Evolutionary conservation across 2,329 filamentous ascomycete genomes (phyloP), one percentile per base, ranked within the genome.

Genomic region (Drechslera avenae): DNA sequence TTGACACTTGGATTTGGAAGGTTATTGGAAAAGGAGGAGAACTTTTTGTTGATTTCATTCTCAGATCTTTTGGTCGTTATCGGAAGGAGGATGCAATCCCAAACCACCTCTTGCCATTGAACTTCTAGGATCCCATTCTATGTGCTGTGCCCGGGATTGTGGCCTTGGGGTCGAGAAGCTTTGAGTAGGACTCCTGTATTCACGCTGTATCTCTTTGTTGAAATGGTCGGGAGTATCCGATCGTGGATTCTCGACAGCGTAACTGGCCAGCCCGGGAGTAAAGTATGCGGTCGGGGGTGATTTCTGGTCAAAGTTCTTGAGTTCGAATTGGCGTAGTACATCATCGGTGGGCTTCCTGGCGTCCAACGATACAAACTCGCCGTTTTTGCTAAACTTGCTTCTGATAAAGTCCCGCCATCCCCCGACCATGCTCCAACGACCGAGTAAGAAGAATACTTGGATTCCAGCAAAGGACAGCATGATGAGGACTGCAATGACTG

Each of bases 361-460:
- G 69, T 97, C 93, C 37, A 89, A 86, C 32, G 90, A 95, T 57
- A 96, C 89, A 64, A 97, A 97, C 72, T 97, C 93, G 63, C 85
- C 84, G 68, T 88, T 84, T 52, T 76, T 74, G 59, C 75, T 78
- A 53, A 76, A 69, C 45, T 78, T 76, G 30, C 69, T 72, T 17
- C 76, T 73, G 53, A 84, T 75, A 40, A 92, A 75, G 19, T 95
- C 86, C 34, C 79, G 61, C 94, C 94, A 99, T 56, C 89, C 94
- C 3, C 80, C 83, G 47, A 95, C 79, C 86, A 97, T 95, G n/a
- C 89, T 87, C 72, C 84, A 86, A 44, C 92, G 87, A 31, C 89
- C 88, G 26, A 97, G 84, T 51, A 97, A 84, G 46, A 96, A 74
- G 50, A 95, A 81, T 41, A 89, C 84, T 86, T 93, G 96, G 39